Percentiles rank a stretch among this genome's conserved stretches.
These are phyloP conservation scores for Protomyces inundatus DNA, from an alignment of 1,139 yeast genomes.

Conservation along the genomic window DNA sequence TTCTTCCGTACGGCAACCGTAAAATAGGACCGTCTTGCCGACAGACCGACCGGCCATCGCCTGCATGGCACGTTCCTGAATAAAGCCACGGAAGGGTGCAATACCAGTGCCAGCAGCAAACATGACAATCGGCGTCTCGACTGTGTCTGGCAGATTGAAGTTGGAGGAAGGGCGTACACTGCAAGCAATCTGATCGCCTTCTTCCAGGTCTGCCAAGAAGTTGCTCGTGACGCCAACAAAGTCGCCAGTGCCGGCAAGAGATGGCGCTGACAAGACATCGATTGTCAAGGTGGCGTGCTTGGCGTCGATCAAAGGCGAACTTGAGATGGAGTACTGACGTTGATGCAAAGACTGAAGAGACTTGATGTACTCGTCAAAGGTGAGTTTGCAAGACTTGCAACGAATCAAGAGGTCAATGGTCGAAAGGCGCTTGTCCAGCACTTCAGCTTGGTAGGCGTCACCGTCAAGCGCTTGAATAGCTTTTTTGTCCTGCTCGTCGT, in stretches of 20 bases:
- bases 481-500: conserved; percentile 1
- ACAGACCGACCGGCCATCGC: conserved; percentile 50
- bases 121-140: conserved; percentile 15
- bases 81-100: conserved; percentile 94
- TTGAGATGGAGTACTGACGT: conserved; percentile 24
- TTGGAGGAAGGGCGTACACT: conserved; percentile 22
- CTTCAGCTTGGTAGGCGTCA: conserved; percentile 7
- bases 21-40: conserved; percentile 74
- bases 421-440: conserved; percentile 13
- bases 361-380: conserved; percentile 20
- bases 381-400: conserved; percentile 7
- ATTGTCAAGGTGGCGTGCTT: conserved; percentile 16
- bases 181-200: conserved; percentile 18
- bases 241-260: conserved; percentile 13
- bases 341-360: conserved; percentile 15
- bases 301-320: conserved; percentile 19
- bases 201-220: conserved; percentile 14
- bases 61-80: conserved; percentile 71
- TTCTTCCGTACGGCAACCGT: conserved; percentile 67
- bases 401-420: conserved; percentile 19
- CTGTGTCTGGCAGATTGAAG: conserved; percentile 16
- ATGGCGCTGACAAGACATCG: conserved; percentile 8
- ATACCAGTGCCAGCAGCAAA: conserved; percentile 60
- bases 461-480: conserved; percentile 20
- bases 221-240: conserved; percentile 23